Evolutionary conservation across 495 filamentous ascomycete species (phyloP), one percentile per base, ranked within the genome.

Genomic region (Penicillium alfredii): DNA sequence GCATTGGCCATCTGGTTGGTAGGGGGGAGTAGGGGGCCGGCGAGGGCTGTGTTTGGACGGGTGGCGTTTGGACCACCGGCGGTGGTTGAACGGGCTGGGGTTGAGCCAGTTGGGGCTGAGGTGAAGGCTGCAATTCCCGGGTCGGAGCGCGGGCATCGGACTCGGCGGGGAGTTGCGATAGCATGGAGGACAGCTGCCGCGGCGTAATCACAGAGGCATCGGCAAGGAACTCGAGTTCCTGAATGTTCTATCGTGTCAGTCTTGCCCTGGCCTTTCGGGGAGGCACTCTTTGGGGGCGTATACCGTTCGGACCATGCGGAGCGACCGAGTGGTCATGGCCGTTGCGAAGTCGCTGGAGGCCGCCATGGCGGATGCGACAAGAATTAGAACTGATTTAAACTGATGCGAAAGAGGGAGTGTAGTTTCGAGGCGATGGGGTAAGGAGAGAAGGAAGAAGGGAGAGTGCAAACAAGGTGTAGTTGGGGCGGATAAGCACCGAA

Each of bases 211-310:
- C 68, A 31, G 77, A 73, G 39, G 81, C 71, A 52, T 95, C 88
- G 42, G 81, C 73, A 36, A 98, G 84, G 44, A 81, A 82, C 54
- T 95, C 89, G 36, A 98, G 86, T 63, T 98, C 92, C 89, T 95
- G 42, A 3, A 19, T 35, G 10, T 8, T 36, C n/a, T 13, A n/a
- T n/a, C 20, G 17, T 3, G 31, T 53, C 26, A 47, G 46, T 40
- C 13, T 15, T n/a, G 22, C 10, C 24, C n/a, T 3, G 8, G 22
- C 23, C 24, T 20, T 34, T 24, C 38, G 28, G 18, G 26, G 23
- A 13, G 16, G 26, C 19, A 21, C 34, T 42, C 12, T 23, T 33
- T n/a, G 30, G 38, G 28, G 40, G 28, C 29, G 55, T 75, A 60
- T 68, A 88, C 88, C 52, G 81, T 84, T 62, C 86, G 87, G 69